These are phyloP conservation scores for Apophysomyces sp. DNA, from an alignment of 371 early-diverging fungal species.

Conservation along the genomic window DNA sequence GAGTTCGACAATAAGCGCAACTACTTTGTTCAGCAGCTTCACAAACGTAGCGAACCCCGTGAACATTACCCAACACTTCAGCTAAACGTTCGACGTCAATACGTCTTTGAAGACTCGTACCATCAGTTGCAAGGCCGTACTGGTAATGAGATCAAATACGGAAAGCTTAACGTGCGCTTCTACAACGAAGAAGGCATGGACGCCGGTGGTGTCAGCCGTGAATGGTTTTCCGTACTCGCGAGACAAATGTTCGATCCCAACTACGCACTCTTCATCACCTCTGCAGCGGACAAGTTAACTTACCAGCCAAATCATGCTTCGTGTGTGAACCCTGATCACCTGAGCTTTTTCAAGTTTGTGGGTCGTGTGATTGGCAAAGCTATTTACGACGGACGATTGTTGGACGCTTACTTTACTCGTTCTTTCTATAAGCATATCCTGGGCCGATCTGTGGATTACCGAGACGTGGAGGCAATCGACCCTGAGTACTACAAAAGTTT, in stretches of 20 bases:
- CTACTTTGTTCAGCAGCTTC: slow-evolving; percentile 94
- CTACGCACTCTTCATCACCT: slow-evolving; percentile 96
- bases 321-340: slow-evolving; percentile 94
- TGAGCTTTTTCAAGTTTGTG: slow-evolving; percentile 97
- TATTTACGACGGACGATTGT: slow-evolving; percentile 91
- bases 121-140: slow-evolving; percentile 88
- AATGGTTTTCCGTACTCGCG: slow-evolving; percentile 97
- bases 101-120: slow-evolving; percentile 97
- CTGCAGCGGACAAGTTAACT: slow-evolving; percentile 93
- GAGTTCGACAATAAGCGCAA: slow-evolving; percentile 99
- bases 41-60: slow-evolving; percentile 70
- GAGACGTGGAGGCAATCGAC: slow-evolving; percentile 97
- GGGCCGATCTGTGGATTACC: slow-evolving; percentile 86
- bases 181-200: slow-evolving; percentile 98
- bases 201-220: slow-evolving; percentile 98
- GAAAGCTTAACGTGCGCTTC: slow-evolving; percentile 94
- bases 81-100: slow-evolving; percentile 90
- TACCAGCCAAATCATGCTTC: slow-evolving; percentile 97
- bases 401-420: slow-evolving; percentile 97
- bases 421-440: slow-evolving; percentile 99
- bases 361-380: slow-evolving; percentile 99
- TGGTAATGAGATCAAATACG: slow-evolving; percentile 92
- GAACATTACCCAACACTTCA: slow-evolving; percentile 75
- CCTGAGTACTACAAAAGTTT: slow-evolving; percentile 96
- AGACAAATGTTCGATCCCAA: slow-evolving; percentile 99